These are phyloP conservation scores for Candida xyloterini DNA, from an alignment of 805 yeast species.

Conservation along the genomic window DNA sequence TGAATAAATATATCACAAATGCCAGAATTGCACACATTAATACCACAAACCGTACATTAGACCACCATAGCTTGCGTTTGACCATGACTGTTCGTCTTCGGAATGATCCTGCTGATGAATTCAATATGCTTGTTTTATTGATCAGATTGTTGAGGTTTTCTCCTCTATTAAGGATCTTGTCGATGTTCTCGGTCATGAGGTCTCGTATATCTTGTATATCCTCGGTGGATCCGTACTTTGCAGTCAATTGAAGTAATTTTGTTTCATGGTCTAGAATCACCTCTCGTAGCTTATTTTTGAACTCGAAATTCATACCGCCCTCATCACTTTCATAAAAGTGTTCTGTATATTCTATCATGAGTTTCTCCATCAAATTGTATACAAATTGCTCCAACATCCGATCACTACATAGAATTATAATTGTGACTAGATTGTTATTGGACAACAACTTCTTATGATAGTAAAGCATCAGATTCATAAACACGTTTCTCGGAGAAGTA, in stretches of 20 bases:
- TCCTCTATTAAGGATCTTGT: slow-evolving; percentile 69
- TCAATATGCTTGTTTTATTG: slow-evolving; percentile 74
- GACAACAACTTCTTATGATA: slow-evolving; percentile 46
- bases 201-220: slow-evolving; percentile 65
- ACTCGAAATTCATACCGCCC: slow-evolving; percentile 38
- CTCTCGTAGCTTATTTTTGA: slow-evolving; percentile 54
- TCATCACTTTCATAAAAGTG: slow-evolving; percentile 21
- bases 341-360: slow-evolving; percentile 43
- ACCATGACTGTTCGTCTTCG: slow-evolving; percentile 64
- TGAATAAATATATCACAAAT: slow-evolving; percentile 41
- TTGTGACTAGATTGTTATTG: slow-evolving; percentile 50
- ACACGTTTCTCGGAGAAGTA: slow-evolving; percentile 31
- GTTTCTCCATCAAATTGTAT: slow-evolving; percentile 45
- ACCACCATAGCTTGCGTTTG: slow-evolving; percentile 69
- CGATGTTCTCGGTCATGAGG: slow-evolving; percentile 71
- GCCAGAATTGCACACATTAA: slow-evolving; percentile 25
- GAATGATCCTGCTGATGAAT: slow-evolving; percentile 63
- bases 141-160: slow-evolving; percentile 71
- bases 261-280: slow-evolving; percentile 53
- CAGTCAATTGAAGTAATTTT: slow-evolving; percentile 40
- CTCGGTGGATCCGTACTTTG: slow-evolving; percentile 32
- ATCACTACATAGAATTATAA: slow-evolving; percentile 46
- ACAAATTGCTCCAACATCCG: slow-evolving; percentile 45
- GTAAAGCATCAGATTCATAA: slow-evolving; percentile 35
- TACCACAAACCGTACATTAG: slow-evolving; percentile 45